Conservation (phyloP, 192 early-diverging fungal genomes). For the Cetraspora pellucida region DNA sequence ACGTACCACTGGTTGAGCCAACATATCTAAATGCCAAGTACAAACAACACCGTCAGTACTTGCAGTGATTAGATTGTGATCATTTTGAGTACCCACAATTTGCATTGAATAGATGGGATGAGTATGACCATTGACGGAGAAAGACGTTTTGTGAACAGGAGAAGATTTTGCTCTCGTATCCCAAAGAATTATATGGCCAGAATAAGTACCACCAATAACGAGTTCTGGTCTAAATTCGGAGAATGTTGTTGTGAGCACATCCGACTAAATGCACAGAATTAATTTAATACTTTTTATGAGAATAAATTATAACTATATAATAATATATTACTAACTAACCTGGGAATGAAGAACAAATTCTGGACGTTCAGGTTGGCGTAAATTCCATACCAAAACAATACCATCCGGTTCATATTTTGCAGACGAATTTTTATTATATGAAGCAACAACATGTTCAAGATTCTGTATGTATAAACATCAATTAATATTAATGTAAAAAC, state of each 20-base stretch:
- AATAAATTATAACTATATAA: not conserved
- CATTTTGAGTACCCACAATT: conserved; percentile 94
- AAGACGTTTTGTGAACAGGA: conserved; percentile 92
- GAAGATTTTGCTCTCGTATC: conserved; percentile 89
- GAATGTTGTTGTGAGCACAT: conserved; percentile 85
- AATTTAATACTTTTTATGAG: too few relatives aligned
- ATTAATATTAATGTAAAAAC: not conserved
- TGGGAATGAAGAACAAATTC: conserved; percentile 95
- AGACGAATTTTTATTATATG: conserved; percentile 90
- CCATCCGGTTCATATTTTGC: conserved; percentile 92
- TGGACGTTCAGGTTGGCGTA: conserved; percentile 82
- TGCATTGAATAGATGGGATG: conserved; percentile 92
- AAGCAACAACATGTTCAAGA: conserved; percentile 84
- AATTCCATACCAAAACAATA: conserved; percentile 93
- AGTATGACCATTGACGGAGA: conserved; percentile 91
- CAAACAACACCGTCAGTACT: conserved; percentile 97
- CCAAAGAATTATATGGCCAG: conserved; percentile 98
- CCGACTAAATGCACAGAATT: conserved; percentile 57
- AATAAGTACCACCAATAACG: conserved; percentile 94
- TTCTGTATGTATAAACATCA: conserved; percentile 49
- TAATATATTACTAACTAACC: conserved; percentile 38
- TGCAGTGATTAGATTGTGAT: conserved; percentile 88
- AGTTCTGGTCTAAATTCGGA: conserved; percentile 92
- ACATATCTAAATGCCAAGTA: conserved; percentile 97
- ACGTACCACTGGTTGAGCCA: conserved; percentile 86